Percentiles rank a stretch among this genome's conserved stretches.
These are phyloP conservation scores for Leccinum rimulosum DNA, from an alignment of 768 basidiomycete genomes.

Conservation along the genomic window DNA sequence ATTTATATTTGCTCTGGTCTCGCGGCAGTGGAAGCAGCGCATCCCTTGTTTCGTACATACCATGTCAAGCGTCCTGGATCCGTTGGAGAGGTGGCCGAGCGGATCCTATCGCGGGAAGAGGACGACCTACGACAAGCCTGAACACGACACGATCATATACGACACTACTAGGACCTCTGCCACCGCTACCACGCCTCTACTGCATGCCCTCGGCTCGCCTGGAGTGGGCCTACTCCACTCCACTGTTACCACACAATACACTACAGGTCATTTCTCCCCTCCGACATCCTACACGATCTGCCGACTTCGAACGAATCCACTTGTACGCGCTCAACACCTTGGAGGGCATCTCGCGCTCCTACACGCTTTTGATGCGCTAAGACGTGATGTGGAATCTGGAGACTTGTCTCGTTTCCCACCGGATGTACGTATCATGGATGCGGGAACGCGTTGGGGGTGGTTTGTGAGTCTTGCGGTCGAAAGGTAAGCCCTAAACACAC, in stretches of 20 bases:
- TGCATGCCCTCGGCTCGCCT: too few relatives aligned
- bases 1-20: too few relatives aligned
- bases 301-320: neutral
- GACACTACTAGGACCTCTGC: too few relatives aligned
- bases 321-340: conserved; percentile 23
- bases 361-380: conserved; percentile 24
- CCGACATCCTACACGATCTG: conserved; percentile 1
- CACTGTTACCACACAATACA: neutral
- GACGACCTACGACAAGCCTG: too few relatives aligned
- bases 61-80: neutral
- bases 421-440: conserved; percentile 9
- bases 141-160: too few relatives aligned
- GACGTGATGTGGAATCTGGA: conserved; percentile 16
- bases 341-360: conserved; percentile 29
- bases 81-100: neutral
- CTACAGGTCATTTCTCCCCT: neutral
- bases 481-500: conserved; percentile 14
- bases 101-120: too few relatives aligned
- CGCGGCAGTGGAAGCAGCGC: neutral
- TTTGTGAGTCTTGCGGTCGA: conserved; percentile 36
- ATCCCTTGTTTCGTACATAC: neutral
- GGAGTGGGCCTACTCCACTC: too few relatives aligned
- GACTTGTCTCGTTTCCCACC: conserved; percentile 12
- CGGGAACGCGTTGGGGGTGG: conserved; percentile 33
- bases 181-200: too few relatives aligned